Percentiles rank a stretch among this genome's conserved stretches.
phyloP scores from a whole-genome alignment of 2,329 filamentous ascomycete species.

The Fusarium robinianum region DNA sequence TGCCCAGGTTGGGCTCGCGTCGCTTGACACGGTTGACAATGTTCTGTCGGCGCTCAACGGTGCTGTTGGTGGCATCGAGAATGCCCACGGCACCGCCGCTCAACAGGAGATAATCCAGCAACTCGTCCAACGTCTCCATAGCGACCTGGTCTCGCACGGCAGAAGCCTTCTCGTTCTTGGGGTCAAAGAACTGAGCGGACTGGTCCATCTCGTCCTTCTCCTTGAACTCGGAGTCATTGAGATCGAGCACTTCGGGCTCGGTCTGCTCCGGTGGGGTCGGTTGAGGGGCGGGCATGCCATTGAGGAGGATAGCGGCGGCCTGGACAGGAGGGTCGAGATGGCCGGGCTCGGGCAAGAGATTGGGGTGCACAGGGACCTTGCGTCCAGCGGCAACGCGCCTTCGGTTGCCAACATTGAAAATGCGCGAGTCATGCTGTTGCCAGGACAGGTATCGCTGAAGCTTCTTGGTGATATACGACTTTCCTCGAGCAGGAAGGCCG shows the following conservation, averaged over 20 bases:
- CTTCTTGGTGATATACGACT: constrained; percentile 99
- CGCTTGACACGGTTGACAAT: constrained; percentile 83
- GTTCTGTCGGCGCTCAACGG: constrained; percentile 78
- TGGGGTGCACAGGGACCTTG: constrained; percentile 43
- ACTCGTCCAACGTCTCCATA: constrained; percentile 87
- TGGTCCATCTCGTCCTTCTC: constrained; percentile 70
- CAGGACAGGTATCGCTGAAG: constrained; percentile 93
- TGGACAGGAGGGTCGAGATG: constrained; percentile 53
- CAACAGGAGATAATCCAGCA: constrained; percentile 84
- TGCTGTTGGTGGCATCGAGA: constrained; percentile 97
- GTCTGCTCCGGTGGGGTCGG: constrained; percentile 37
- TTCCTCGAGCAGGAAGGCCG: constrained; percentile 89
- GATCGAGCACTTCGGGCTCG: constrained; percentile 47
- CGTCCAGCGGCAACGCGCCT: constrained; percentile 76
- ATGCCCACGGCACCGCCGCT: constrained; percentile 89
- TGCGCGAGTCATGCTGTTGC: constrained; percentile 93
- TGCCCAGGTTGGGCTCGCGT: constrained; percentile 83
- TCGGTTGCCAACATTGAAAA: constrained; percentile 97
- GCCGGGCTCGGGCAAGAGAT: constrained; percentile 41
- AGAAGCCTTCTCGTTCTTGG: constrained; percentile 79
- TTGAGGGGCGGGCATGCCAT: constrained; percentile 51
- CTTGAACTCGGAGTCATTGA: constrained; percentile 36
- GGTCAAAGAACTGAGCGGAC: constrained; percentile 92
- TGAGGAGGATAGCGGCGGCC: constrained; percentile 62
- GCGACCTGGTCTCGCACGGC: constrained; percentile 89